A percentile compares a stretch with the other conserved stretches of the same genome.
Conservation (phyloP, 2,329 filamentous ascomycete genomes). For the Grosmannia clavigera region DNA sequence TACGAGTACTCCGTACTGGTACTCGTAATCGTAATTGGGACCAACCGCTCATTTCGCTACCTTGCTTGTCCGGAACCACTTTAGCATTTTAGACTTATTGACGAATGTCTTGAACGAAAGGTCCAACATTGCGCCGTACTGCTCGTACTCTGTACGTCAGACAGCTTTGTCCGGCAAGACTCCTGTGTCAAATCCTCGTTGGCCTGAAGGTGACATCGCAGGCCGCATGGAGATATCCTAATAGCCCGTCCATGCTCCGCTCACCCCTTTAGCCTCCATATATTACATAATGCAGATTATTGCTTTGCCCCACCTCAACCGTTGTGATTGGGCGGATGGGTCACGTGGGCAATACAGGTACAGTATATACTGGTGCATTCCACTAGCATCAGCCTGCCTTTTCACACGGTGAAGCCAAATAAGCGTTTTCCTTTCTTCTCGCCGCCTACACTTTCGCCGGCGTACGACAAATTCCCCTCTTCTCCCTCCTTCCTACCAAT, state of each 20-base stretch:
- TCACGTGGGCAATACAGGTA: neutral
- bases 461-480: neutral
- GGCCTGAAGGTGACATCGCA: too few species aligned
- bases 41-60: too few species aligned
- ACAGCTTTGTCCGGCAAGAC: too few species aligned
- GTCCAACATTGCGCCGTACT: too few species aligned
- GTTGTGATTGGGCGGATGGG: neutral
- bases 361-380: neutral
- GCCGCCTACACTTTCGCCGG: neutral
- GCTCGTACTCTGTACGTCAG: too few species aligned
- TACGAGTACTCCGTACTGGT: too few species aligned
- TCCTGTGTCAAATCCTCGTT: too few species aligned
- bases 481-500: neutral
- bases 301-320: neutral
- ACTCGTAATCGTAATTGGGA: too few species aligned
- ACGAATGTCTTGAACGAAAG: too few species aligned
- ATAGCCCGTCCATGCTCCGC: neutral
- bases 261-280: neutral
- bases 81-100: too few species aligned
- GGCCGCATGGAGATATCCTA: too few species aligned
- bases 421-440: neutral
- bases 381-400: neutral
- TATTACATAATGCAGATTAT: neutral
- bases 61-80: too few species aligned
- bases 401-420: constrained; percentile 2